These are phyloP conservation scores for Groenewaldozyma auringiensis DNA, from an alignment of 1,139 yeast genomes.

Conservation along the genomic window DNA sequence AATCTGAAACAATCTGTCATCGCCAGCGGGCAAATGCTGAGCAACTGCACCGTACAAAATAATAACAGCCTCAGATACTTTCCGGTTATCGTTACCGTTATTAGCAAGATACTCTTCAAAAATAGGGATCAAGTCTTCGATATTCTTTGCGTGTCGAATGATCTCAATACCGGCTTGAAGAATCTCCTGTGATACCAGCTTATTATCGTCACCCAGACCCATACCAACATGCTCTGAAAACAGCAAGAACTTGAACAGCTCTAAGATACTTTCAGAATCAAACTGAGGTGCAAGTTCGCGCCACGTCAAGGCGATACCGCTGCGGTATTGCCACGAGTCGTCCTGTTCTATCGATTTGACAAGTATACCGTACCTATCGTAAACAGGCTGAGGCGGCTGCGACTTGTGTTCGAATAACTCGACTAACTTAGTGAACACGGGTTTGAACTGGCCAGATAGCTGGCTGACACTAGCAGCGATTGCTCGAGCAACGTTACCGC, in stretches of 20 bases:
- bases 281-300: constrained; percentile 50
- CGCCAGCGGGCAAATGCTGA: constrained; percentile 60
- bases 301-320: constrained; percentile 69
- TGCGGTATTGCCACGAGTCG: constrained; percentile 79
- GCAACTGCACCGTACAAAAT: constrained; percentile 85
- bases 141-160: constrained; percentile 47
- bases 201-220: constrained; percentile 70
- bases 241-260: constrained; percentile 52
- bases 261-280: constrained; percentile 34
- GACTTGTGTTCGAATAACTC: constrained; percentile 51
- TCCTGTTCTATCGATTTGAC: constrained; percentile 42
- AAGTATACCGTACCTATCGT: constrained; percentile 74
- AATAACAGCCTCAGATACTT: constrained; percentile 70
- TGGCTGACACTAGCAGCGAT: constrained; percentile 35
- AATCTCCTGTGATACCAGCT: constrained; percentile 68
- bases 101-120: constrained; percentile 53
- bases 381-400: constrained; percentile 67
- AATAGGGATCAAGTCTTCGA: constrained; percentile 67
- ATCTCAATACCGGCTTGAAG: constrained; percentile 83
- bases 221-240: constrained; percentile 28
- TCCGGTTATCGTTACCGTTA: constrained; percentile 34
- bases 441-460: constrained; percentile 25
- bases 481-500: constrained; percentile 61
- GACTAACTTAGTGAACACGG: constrained; percentile 40
- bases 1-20: constrained; percentile 54